phyloP scores from a whole-genome alignment of 257 asterid species.

The Parsonsia alboflavescens region DNA sequence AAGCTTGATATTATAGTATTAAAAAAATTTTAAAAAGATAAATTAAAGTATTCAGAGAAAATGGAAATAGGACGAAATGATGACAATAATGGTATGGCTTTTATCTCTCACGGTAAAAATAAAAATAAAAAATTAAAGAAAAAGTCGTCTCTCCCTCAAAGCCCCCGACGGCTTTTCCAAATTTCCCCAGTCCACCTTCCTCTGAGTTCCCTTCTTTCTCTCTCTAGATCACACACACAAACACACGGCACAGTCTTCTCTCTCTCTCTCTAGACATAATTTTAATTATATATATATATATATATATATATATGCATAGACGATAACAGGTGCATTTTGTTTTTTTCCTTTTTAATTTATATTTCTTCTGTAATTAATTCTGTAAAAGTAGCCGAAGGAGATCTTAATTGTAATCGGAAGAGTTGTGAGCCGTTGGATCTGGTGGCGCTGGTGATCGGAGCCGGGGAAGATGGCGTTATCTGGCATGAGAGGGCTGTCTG shows the following conservation, averaged over 20 bases:
- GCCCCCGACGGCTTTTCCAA: slow-evolving; percentile 49
- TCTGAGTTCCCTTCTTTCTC: slow-evolving; percentile 40
- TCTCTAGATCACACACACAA: slow-evolving; percentile 64
- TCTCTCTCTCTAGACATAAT: slow-evolving; percentile 25
- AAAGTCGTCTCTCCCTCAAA: slow-evolving; percentile 54
- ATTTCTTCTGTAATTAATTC: not conserved
- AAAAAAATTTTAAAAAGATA: no score
- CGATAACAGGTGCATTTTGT: not conserved
- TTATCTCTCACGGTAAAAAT: slow-evolving; percentile 3
- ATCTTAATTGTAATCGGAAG: slow-evolving; percentile 11
- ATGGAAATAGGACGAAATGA: not conserved
- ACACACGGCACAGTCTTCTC: slow-evolving; percentile 19
- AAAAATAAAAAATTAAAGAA: slow-evolving; percentile 10
- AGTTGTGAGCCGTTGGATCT: slow-evolving; percentile 47
- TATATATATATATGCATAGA: not conserved
- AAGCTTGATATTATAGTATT: no score
- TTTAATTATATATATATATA: no score
- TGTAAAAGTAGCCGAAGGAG: not conserved
- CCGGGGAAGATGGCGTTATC: slow-evolving; percentile 76
- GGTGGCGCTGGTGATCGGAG: slow-evolving; percentile 19
- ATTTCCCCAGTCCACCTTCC: slow-evolving; percentile 31
- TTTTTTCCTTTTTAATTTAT: not conserved
- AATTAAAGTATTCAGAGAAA: no score
- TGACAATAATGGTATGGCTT: not conserved
- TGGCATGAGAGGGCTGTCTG: slow-evolving; percentile 99